Evolutionary conservation across 192 early-diverging fungal genomes (phyloP), one percentile per base, ranked within the genome.

Genomic region (Podila epicladia): DNA sequence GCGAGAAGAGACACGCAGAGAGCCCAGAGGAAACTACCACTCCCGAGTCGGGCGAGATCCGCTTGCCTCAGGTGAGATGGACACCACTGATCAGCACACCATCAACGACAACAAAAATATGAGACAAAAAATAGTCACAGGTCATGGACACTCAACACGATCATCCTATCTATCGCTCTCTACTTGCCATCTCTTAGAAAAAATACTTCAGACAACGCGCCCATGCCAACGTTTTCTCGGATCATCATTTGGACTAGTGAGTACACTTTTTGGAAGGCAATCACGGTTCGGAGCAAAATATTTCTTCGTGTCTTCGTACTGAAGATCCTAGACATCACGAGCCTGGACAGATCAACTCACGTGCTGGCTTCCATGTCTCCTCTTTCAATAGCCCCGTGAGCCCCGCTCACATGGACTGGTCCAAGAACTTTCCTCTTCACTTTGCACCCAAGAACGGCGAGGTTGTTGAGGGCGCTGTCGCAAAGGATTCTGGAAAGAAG

Each of bases 151-250:
- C 58, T 29, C 29, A 22, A 19, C 19, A 22, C 35, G 9, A 28
- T 55, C 55, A 50, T 31, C 5, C 17, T 61, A 20, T 61, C 15
- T 62, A 32, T 67, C 8, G 13, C 32, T 63, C 24, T 57, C 59
- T 22, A 29, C 11, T n/a, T 11, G 19, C 0, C 8, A 12, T 28
- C 29, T 48, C 83, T 6, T 86, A 95, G 88, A 95, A 99, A 88
- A 92, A 93, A 67, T 95, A 86, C 74, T 94, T 90, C 72, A 85
- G 92, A 28, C 92, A 94, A 78, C 93, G 98, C 59, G 98, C 98
- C 13, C 98, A 99, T 73, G 96, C 97, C 62, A 99, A 99, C 74
- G 92, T 94, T 5, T 99, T 99, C 78, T 97, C 95, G 29, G 98
- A 99, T 82, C 96, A 98, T 80, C 87, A 91, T 9, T 87, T 99